Base-by-base conservation (phyloP, 2,329 filamentous ascomycete species). In the Talaromyces sp. region DNA sequence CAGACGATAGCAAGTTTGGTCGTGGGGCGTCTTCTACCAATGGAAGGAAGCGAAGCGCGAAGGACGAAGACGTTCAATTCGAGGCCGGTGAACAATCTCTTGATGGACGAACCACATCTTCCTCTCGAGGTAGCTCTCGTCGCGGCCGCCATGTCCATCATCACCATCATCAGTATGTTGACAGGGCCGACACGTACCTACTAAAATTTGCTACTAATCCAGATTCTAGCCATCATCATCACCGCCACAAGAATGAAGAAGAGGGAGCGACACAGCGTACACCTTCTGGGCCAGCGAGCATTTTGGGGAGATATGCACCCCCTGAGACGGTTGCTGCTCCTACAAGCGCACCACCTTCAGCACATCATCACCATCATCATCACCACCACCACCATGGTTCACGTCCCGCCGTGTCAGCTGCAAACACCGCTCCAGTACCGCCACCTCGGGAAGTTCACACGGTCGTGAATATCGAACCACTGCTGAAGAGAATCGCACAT, bases 401-500 rank as follows among this genome's bases (percentile, higher is more conserved):
- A 53, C 72, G 68, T 50, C 66, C 68, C 56, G 67, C 65, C 56
- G 63, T 68, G 31, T 47, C 63, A 16, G 51, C 67, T 50, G 61
- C 58, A 53, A 64, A 68, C 36, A 62, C 66, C 18, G 63, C 66
- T 30, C 64, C 69, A 1, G 66, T 70, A n/a, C 64, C 68, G 42
- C 79, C 64, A 67, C 82, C 57, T 77, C 87, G 51, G 80, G 86
- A 61, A 87, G 88, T 70, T 6, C 88, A 87, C 64, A 86, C 85
- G 2, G 85, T 83, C 16, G 83, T 96, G 28, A 85, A 84, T 9
- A 90, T 89, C 1, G 83, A 89, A 64, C 82, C 85, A 0, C 85
- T 96, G 0, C 75, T 96, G 12, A 87, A 92, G 1, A 87, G 86
- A 33, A 87, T 94, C 4, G 82, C 88, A 0, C 79, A 89, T 61